Base-by-base conservation (phyloP, 805 yeast genomes). In the Huiozyma naganishii region DNA sequence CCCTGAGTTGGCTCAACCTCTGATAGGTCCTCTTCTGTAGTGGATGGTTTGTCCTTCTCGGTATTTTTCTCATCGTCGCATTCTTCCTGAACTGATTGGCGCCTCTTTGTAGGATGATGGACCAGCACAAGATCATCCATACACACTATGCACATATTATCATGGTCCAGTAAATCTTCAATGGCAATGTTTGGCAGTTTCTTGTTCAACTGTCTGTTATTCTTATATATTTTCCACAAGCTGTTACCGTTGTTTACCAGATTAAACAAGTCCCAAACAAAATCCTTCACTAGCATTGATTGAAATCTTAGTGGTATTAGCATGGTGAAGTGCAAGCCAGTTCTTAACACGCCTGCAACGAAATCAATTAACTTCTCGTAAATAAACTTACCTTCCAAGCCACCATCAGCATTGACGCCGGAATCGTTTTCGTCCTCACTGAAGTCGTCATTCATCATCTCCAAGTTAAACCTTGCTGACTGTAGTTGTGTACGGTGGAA, bases 141-240 rank as follows among this genome's bases (percentile, higher is more conserved):
- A 65, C 98, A 90, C 36, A 90, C 83, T 48, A 87, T 87, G 64
- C 98, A 83, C 27, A 84, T 58, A 58, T 68, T 65, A 46, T 80
- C 82, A 49, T 76, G 79, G 38, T 84, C 89, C 23, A 55, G 70
- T 44, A 87, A 65, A 42, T 87, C 92, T 29, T 66, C 74, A 9
- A 61, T 68, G 0, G 80, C 67, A 3, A 95, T 95, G 47, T 77
- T 73, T 6, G 67, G 65, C 41, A 92, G 68, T 48, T 73, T 76
- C 28, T 70, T 67, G 48, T 83, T 87, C 54, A 92, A 66, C 52
- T 79, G 76, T 40, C 74, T 74, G 8, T 83, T 65, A 12, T 73
- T 72, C 44, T 65, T 67, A 45, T 68, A 55, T 45, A 68, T 66
- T 43, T 62, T 65, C 51, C 63, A 56, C 11, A 76, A 57, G 34